Conservation (phyloP, 495 filamentous ascomycete species). For the Neurospora africana region DNA sequence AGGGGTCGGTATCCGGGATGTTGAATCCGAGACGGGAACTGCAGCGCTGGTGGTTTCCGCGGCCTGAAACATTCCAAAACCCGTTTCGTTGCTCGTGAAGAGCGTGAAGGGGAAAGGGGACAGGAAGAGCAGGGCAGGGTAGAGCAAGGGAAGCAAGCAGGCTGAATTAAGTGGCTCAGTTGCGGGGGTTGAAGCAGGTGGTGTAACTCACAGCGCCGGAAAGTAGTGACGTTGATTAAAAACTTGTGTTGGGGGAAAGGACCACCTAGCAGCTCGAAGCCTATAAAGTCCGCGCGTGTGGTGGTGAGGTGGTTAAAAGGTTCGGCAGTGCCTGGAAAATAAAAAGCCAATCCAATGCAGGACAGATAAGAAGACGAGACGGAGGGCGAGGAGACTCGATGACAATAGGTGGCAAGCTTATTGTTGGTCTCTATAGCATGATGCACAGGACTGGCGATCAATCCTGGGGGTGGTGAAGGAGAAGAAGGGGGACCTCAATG, state of each 20-base stretch:
- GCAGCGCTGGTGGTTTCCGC: background rate
- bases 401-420: background rate
- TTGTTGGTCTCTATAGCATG: background rate
- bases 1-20: background rate
- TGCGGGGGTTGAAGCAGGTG: background rate
- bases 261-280: background rate
- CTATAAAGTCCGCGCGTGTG: background rate
- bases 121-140: background rate
- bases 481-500: background rate
- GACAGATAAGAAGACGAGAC: background rate
- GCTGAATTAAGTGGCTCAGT: background rate
- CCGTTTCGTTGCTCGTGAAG: background rate
- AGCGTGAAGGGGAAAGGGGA: background rate
- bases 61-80: background rate
- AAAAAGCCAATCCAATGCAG: background rate
- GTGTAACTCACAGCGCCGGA: background rate
- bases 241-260: background rate
- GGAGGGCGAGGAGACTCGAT: background rate
- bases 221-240: background rate
- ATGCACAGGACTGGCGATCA: background rate
- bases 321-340: background rate
- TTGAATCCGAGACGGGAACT: background rate
- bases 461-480: background rate
- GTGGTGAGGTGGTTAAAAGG: background rate
- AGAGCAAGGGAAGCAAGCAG: background rate